Evolutionary conservation across 371 early-diverging fungal species (phyloP), one percentile per base, ranked within the genome.

Genomic region (Basidiobolus meristosporus): DNA sequence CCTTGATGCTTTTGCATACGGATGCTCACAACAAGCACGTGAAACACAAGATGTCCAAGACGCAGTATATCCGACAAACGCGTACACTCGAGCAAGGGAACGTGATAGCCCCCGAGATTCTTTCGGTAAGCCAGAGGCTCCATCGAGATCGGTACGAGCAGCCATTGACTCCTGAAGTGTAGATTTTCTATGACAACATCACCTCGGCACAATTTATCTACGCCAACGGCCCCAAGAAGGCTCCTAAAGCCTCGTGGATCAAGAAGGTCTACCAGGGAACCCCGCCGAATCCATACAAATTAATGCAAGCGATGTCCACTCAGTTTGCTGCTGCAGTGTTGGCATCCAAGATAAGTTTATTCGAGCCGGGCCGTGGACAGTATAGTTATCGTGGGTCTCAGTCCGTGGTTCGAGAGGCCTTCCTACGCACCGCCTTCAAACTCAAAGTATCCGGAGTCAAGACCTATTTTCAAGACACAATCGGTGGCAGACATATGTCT

Each of bases 1-100:
- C 88, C 0, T 58, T 95, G n/a, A n/a, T n/a, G n/a, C n/a, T n/a
- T n/a, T n/a, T n/a, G n/a, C n/a, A n/a, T n/a, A n/a, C n/a, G n/a
- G 91, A 91, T 52, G 80, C 86, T 15, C 88, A 90, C 57, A 90
- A 89, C 54, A 82, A 80, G 46, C 70, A 73, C 44, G 73, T 85
- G 12, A 68, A 68, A 28, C 73, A 69, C 43, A 90, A 86, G 54
- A 89, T 89, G 72, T 68, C 73, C 36, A 78, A 77, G 56, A 73
- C 78, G 17, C 82, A 86, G 26, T 91, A 85, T 51, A 70, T 81
- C 28, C 59, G 59, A 48, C 70, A 77, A 38, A 73, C 78, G 5
- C 61, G 67, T 43, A 63, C 65, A 29, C 66, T 76, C 31, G 75
- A 76, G 36, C 70, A 69, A 14, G 73, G 67, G 20, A 66, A 65